Evolutionary conservation across 163 green algal genomes (phyloP).

Genomic region (Chlamydomonas reinhardtii): DNA sequence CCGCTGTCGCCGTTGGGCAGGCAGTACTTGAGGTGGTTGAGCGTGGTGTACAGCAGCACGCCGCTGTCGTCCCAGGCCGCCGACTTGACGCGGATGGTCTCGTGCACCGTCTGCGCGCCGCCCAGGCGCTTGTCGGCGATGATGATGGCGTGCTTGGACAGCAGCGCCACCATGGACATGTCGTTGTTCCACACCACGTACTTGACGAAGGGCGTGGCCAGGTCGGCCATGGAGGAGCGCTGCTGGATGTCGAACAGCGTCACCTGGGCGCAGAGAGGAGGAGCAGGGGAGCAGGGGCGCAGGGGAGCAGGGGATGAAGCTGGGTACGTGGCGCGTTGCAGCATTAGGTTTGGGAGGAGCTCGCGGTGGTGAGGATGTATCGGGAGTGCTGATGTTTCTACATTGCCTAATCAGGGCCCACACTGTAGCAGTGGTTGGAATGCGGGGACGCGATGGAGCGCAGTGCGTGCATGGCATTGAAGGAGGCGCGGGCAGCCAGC

Average conservation of each 20-base stretch:
- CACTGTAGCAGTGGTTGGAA: no score
- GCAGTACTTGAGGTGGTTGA: slow-evolving; percentile 99
- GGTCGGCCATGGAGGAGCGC: slow-evolving; percentile 88
- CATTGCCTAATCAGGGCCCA: no score
- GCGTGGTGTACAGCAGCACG: slow-evolving; percentile 98
- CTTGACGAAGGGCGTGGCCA: slow-evolving; percentile 93
- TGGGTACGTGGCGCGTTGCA: background rate
- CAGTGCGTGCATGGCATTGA: no score
- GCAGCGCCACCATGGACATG: slow-evolving; percentile 95
- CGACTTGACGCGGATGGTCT: slow-evolving; percentile 96
- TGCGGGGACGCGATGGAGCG: no score
- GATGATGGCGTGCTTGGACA: slow-evolving; percentile 98
- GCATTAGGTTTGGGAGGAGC: no score
- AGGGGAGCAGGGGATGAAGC: background rate
- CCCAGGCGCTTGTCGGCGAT: slow-evolving; percentile 94
- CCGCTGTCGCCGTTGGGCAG: slow-evolving; percentile 97
- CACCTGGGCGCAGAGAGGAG: slow-evolving; percentile 35
- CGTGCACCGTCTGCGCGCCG: slow-evolving; percentile 90
- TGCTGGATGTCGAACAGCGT: slow-evolving; percentile 82
- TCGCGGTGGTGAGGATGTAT: no score
- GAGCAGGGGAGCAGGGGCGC: background rate
- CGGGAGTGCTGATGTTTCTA: no score
- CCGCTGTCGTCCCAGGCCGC: slow-evolving; percentile 96
- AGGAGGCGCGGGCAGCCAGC: background rate
- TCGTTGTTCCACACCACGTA: slow-evolving; percentile 98